A percentile compares a stretch with the other conserved stretches of the same genome.
Evolutionary conservation across 345 rosid species (phyloP).

Genomic region (Durio zibethinus): DNA sequence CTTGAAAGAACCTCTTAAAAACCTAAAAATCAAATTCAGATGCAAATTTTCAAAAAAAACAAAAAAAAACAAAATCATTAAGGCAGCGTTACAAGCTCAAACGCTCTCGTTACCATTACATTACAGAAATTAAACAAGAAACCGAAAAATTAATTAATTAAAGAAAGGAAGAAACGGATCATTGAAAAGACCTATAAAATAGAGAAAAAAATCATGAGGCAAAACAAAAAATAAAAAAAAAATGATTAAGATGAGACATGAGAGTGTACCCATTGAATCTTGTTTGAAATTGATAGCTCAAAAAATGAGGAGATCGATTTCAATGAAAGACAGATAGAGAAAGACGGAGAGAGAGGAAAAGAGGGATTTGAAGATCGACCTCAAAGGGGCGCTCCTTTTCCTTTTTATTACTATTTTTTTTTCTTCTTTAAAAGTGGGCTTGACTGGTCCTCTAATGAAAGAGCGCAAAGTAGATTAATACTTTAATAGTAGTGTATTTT

Average conservation of each 20-base stretch:
- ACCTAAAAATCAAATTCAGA: not conserved
- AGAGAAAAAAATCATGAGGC: not conserved
- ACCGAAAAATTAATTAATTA: not conserved
- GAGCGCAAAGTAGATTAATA: not conserved
- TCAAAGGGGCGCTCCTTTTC: slow-evolving; percentile 5
- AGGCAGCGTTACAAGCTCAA: slow-evolving; percentile 4
- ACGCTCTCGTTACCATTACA: slow-evolving; percentile 10
- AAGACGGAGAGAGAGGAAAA: not conserved
- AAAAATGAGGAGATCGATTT: slow-evolving; percentile 5
- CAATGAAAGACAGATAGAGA: not conserved
- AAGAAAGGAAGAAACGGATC: not conserved
- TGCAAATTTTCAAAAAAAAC: not conserved
- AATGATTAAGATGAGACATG: not conserved
- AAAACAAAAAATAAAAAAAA: not conserved
- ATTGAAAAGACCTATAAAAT: not conserved
- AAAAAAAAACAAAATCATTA: slow-evolving; percentile 1
- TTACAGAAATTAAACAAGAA: slow-evolving; percentile 8
- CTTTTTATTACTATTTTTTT: not conserved
- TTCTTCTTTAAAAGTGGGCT: slow-evolving; percentile 6
- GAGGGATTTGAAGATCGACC: slow-evolving; percentile 13
- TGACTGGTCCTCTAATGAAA: not conserved
- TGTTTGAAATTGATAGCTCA: not conserved
- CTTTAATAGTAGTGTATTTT: too few species aligned
- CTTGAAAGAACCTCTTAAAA: not conserved
- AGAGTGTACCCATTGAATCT: slow-evolving; percentile 21